phyloP scores from a whole-genome alignment of 768 basidiomycete genomes.

The Pluteus cervinus region DNA sequence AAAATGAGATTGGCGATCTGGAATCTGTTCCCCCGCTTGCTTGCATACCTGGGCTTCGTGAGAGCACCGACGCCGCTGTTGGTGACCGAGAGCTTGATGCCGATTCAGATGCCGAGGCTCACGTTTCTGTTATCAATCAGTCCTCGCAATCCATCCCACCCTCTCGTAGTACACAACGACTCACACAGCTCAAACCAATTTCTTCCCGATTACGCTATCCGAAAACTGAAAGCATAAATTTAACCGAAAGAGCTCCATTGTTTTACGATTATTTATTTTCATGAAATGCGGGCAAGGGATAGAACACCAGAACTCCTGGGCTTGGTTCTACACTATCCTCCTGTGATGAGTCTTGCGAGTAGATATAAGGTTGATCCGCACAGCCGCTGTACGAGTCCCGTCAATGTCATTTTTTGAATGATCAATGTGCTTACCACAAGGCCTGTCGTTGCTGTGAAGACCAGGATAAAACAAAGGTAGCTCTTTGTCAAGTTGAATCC shows the following conservation, averaged over 20 bases:
- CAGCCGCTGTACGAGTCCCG: constrained; percentile 17
- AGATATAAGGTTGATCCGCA: constrained; percentile 24
- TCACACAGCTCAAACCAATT: too few relatives aligned
- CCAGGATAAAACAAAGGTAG: constrained; percentile 77
- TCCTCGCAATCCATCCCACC: too few relatives aligned
- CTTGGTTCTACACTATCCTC: constrained; percentile 12
- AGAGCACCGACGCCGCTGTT: too few relatives aligned
- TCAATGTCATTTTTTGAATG: constrained; percentile 1
- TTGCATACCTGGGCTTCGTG: too few relatives aligned
- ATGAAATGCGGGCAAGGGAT: constrained; percentile 12
- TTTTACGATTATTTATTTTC: constrained; percentile 43
- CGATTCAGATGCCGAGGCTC: too few relatives aligned
- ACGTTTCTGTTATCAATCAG: too few relatives aligned
- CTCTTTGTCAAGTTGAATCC: constrained; percentile 55
- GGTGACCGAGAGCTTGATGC: too few relatives aligned
- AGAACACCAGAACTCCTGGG: not conserved
- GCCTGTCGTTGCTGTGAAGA: constrained; percentile 77
- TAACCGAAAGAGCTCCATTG: constrained; percentile 13
- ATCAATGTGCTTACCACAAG: constrained; percentile 36
- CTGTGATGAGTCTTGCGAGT: constrained; percentile 21
- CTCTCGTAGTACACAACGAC: too few relatives aligned
- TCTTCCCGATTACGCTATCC: too few relatives aligned
- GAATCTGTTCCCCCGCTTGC: too few relatives aligned
- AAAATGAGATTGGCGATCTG: too few relatives aligned
- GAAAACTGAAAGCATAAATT: too few relatives aligned